A percentile compares a stretch with the other conserved stretches of the same genome.
These are phyloP conservation scores for Mycosphaerella arachidis DNA, from an alignment of 2,329 filamentous ascomycete genomes.

Conservation along the genomic window DNA sequence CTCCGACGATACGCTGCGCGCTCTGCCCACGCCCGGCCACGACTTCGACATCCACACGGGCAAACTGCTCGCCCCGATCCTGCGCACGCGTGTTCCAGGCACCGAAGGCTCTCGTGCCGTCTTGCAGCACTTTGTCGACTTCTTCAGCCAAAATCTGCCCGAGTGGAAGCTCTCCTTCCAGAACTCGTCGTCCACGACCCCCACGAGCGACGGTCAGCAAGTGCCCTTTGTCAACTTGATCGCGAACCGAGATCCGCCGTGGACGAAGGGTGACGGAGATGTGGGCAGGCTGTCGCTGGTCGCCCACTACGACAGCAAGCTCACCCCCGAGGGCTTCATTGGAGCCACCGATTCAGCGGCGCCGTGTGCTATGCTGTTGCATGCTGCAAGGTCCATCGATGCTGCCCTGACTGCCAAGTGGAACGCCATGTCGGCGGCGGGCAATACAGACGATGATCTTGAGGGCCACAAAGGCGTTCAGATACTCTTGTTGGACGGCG, in stretches of 20 bases:
- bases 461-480: constrained; percentile 81
- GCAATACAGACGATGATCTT: constrained; percentile 43
- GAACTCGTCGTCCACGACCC: constrained; percentile 83
- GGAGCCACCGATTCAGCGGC: constrained; percentile 91
- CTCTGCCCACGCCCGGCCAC: constrained; percentile 63
- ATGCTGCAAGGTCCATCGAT: constrained; percentile 76
- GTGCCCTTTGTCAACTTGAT: constrained; percentile 86
- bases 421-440: constrained; percentile 60
- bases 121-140: constrained; percentile 76
- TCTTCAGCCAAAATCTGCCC: constrained; percentile 71
- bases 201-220: constrained; percentile 63
- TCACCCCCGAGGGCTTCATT: constrained; percentile 77
- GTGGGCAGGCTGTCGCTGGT: constrained; percentile 78
- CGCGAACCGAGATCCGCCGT: constrained; percentile 81
- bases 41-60: constrained; percentile 72
- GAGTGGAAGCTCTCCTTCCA: constrained; percentile 78
- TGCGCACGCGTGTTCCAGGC: constrained; percentile 83
- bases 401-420: constrained; percentile 76
- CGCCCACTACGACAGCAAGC: constrained; percentile 89
- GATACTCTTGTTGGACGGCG: constrained; percentile 84
- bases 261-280: constrained; percentile 62
- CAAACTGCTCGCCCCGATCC: constrained; percentile 75
- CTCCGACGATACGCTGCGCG: constrained; percentile 68
- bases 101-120: constrained; percentile 69
- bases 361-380: constrained; percentile 89